These are phyloP conservation scores for Parachaetomium inaequale DNA, from an alignment of 495 filamentous ascomycete species.

Conservation along the genomic window DNA sequence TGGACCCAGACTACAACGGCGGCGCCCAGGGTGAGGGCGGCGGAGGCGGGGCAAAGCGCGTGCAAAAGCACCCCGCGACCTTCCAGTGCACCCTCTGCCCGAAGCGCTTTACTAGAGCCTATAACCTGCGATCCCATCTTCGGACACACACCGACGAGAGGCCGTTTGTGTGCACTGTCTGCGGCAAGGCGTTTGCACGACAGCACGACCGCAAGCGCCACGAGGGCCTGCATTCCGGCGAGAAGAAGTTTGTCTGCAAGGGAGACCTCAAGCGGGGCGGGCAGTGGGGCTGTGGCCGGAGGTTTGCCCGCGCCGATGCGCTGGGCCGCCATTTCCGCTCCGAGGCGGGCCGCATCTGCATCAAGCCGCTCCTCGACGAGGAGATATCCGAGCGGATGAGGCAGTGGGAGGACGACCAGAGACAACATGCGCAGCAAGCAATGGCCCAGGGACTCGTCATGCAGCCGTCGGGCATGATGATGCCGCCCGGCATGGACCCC, in stretches of 20 bases:
- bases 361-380: conserved; percentile 90
- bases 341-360: conserved; percentile 92
- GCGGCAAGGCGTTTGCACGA: conserved; percentile 93
- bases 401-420: conserved; percentile 61
- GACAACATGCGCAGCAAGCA: conserved; percentile 59
- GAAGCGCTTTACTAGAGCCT: conserved; percentile 83
- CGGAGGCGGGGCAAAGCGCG: conserved; percentile 60
- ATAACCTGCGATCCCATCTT: conserved; percentile 87
- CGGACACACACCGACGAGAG: conserved; percentile 91
- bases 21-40: conserved; percentile 42
- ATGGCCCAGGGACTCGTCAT: conserved; percentile 47
- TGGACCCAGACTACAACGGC: conserved; percentile 77
- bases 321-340: conserved; percentile 95
- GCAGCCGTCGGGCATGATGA: conserved; percentile 43
- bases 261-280: conserved; percentile 79
- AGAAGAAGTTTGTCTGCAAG: conserved; percentile 96
- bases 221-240: conserved; percentile 84
- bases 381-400: conserved; percentile 75
- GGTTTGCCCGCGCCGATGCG: conserved; percentile 93
- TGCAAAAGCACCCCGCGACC: conserved; percentile 92
- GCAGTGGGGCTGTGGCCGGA: conserved; percentile 87
- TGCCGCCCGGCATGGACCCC: conserved; percentile 41
- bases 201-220: conserved; percentile 91
- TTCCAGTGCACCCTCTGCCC: conserved; percentile 85
- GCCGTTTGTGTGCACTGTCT: conserved; percentile 92